Base-by-base conservation (phyloP, 331 rosid genomes). In the Acacia concinna region DNA sequence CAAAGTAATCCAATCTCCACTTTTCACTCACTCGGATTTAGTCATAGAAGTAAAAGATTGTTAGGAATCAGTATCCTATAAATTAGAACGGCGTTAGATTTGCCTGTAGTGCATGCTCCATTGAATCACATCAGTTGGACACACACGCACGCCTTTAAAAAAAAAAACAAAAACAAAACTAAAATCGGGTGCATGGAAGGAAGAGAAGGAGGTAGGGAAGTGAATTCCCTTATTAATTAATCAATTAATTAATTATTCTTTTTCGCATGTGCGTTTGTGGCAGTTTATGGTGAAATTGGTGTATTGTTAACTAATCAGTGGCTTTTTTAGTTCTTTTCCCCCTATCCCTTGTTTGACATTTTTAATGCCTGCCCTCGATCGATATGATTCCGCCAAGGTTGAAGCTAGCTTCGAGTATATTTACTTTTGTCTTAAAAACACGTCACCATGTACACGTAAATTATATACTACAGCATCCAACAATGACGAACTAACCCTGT, bases 21-120 rank as follows among this genome's bases (percentile, higher is more conserved):
- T 79, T 79, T 80, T 84, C 82, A 80, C 79, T 70, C 46, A 51
- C 81, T 70, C 27, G 2, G 8, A 37, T 27, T 44, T 34, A 27
- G 41, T 54, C 31, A 60, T 17, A 12, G 63, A 66, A 17, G 74
- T 21, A 1, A 68, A 75, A 79, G 5, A 47, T 68, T 40, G 8
- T 8, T 25, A 46, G 64, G 59, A 75, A 56, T 75, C 40, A n/a
- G 41, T 63, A 49, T 75, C 78, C 52, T 6, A 46, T 37, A 21
- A 78, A 71, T 40, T 64, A 8, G 21, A 28, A 51, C n/a, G 3
- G 6, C 15, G 15, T 52, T 35, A 23, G 51, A 73, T 23, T 73
- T 73, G 73, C 34, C 43, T 54, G 25, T n/a, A n/a, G n/a, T 28
- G 66, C 62, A 2, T 35, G 27, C 40, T 71, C 66, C 63, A 56